These are phyloP conservation scores for Sisymbrium irio DNA, from an alignment of 345 rosid genomes.

Conservation along the genomic window DNA sequence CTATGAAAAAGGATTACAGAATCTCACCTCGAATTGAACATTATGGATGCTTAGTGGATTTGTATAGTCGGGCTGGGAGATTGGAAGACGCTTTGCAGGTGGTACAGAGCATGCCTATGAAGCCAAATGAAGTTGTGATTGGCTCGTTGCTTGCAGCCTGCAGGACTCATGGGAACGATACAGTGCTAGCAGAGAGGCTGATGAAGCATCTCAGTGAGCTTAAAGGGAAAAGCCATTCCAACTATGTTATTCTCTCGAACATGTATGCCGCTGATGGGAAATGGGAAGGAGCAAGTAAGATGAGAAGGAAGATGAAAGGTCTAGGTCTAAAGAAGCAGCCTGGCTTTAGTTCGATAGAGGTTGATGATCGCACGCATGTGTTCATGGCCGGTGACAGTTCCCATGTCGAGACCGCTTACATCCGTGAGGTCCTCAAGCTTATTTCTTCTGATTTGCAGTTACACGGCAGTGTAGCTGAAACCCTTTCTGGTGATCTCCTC, in stretches of 20 bases:
- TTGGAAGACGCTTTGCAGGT: conserved; percentile 63
- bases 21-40: conserved; percentile 74
- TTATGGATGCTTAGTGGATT: conserved; percentile 85
- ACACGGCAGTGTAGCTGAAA: conserved; percentile 38
- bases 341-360: conserved; percentile 71
- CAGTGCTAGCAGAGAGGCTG: conserved; percentile 56
- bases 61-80: conserved; percentile 77
- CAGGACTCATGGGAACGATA: conserved; percentile 49
- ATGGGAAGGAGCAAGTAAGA: conserved; percentile 75
- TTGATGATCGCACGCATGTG: conserved; percentile 50
- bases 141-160: conserved; percentile 81
- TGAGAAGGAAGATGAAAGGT: conserved; percentile 66
- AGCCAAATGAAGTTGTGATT: conserved; percentile 71
- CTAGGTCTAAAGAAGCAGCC: conserved; percentile 70
- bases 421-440: conserved; percentile 49
- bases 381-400: conserved; percentile 67
- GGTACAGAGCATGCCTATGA: conserved; percentile 64
- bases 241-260: conserved; percentile 65
- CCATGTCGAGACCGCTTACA: conserved; percentile 41
- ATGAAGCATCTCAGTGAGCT: conserved; percentile 44
- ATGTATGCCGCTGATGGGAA: conserved; percentile 66
- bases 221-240: conserved; percentile 52
- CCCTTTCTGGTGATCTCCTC: neutral
- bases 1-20: conserved; percentile 47
- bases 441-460: conserved; percentile 41